Percentiles rank a stretch among this genome's conserved stretches.
Conservation (phyloP, 305 asterid genomes). For the Plantago lanceolata region DNA sequence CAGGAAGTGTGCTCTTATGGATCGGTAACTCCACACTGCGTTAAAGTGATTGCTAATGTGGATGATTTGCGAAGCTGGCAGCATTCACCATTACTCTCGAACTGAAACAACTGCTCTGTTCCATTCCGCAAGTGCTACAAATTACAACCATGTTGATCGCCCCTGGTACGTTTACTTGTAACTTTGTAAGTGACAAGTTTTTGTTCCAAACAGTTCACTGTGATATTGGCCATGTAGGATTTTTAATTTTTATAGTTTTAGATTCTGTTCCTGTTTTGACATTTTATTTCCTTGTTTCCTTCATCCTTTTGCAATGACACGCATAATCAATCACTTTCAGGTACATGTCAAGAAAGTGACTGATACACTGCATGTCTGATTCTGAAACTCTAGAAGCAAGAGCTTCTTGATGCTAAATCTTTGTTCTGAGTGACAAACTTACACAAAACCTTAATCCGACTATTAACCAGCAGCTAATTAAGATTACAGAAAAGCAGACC, state of each 20-base stretch:
- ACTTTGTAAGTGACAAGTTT: conserved; percentile 8
- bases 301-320: too few relatives aligned
- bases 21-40: neutral
- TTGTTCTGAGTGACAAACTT: too few relatives aligned
- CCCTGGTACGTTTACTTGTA: neutral
- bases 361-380: too few relatives aligned
- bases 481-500: neutral
- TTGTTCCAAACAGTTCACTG: neutral
- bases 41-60: neutral
- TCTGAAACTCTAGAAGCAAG: too few relatives aligned
- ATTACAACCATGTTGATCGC: neutral
- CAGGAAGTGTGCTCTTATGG: neutral
- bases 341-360: too few relatives aligned
- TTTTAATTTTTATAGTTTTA: neutral
- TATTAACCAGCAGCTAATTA: too few relatives aligned
- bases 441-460: neutral
- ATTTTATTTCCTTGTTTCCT: too few relatives aligned
- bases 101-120: neutral
- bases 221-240: neutral
- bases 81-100: neutral
- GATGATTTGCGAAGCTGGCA: neutral
- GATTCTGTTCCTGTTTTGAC: neutral
- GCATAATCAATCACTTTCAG: too few relatives aligned
- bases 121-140: neutral
- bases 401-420: neutral